These are phyloP conservation scores for Pelargonium fulgidum DNA, from an alignment of 441 rosid species.

Conservation along the genomic window DNA sequence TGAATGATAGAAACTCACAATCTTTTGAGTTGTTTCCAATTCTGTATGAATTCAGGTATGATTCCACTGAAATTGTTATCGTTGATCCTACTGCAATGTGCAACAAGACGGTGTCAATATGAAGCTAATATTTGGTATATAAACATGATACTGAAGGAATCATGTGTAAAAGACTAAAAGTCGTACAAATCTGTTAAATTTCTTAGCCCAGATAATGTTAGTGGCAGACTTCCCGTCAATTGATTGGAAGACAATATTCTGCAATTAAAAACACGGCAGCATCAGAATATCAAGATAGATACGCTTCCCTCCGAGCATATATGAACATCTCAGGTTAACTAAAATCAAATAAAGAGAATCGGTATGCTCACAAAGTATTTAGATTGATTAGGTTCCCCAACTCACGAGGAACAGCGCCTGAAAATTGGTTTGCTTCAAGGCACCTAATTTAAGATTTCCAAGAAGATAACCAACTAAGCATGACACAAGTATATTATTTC, in stretches of 20 bases:
- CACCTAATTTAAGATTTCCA: slow-evolving; percentile 29
- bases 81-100: slow-evolving; percentile 33
- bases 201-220: slow-evolving; percentile 28
- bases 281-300: neutral
- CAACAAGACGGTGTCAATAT: slow-evolving; percentile 12
- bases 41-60: slow-evolving; percentile 30
- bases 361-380: slow-evolving; percentile 36
- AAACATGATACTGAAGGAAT: neutral
- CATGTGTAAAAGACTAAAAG: slow-evolving; percentile 8
- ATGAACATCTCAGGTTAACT: neutral
- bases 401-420: slow-evolving; percentile 51
- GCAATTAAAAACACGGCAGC: slow-evolving; percentile 11
- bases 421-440: slow-evolving; percentile 55
- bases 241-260: slow-evolving; percentile 41
- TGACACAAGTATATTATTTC: too few relatives aligned
- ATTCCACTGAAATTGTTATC: slow-evolving; percentile 35
- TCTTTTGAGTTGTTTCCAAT: slow-evolving; percentile 50
- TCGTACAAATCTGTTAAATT: slow-evolving; percentile 41
- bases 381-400: slow-evolving; percentile 46
- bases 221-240: slow-evolving; percentile 34
- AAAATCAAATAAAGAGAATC: slow-evolving; percentile 1
- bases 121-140: neutral
- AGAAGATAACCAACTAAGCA: neutral
- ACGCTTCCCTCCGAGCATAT: neutral
- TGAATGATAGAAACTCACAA: slow-evolving; percentile 18